These are phyloP conservation scores for Linaria vulgaris DNA, from an alignment of 257 asterid species.

Conservation along the genomic window DNA sequence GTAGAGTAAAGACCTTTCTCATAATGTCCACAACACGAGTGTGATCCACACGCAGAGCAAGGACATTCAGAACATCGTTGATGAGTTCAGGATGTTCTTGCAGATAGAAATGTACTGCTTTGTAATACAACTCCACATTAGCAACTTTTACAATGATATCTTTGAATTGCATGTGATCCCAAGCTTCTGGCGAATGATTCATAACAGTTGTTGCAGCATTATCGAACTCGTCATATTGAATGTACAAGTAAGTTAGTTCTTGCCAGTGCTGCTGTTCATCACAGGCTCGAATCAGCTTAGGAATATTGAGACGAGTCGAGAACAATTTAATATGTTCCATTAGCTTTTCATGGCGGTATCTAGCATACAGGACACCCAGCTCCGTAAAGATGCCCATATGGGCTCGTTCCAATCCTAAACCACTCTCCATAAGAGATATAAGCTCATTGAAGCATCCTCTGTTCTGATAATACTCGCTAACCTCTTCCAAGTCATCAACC, in stretches of 20 bases:
- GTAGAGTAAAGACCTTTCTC: slow-evolving; percentile 60
- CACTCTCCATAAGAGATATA: slow-evolving; percentile 98
- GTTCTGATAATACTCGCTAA: slow-evolving; percentile 93
- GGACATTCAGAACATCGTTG: slow-evolving; percentile 86
- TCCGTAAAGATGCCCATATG: slow-evolving; percentile 99
- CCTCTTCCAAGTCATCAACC: slow-evolving; percentile 99
- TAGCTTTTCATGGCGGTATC: slow-evolving; percentile 98
- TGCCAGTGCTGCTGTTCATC: slow-evolving; percentile 99
- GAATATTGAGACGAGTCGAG: slow-evolving; percentile 93
- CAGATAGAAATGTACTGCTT: slow-evolving; percentile 98
- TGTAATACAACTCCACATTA: slow-evolving; percentile 94
- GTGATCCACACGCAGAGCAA: slow-evolving; percentile 93
- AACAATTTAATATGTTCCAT: slow-evolving; percentile 97
- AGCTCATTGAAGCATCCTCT: slow-evolving; percentile 97
- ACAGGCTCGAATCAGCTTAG: slow-evolving; percentile 96
- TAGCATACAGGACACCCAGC: slow-evolving; percentile 94
- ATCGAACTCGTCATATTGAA: slow-evolving; percentile 95
- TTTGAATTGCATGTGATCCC: slow-evolving; percentile 99
- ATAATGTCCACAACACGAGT: slow-evolving; percentile 93
- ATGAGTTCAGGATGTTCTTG: slow-evolving; percentile 97
- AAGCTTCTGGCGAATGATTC: slow-evolving; percentile 99
- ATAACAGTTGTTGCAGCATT: slow-evolving; percentile 99
- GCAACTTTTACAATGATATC: slow-evolving; percentile 73
- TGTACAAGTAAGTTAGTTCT: slow-evolving; percentile 87
- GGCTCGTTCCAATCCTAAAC: slow-evolving; percentile 98